phyloP scores from a whole-genome alignment of 2,329 filamentous ascomycete genomes.

The Pseudopithomyces chartarum region DNA sequence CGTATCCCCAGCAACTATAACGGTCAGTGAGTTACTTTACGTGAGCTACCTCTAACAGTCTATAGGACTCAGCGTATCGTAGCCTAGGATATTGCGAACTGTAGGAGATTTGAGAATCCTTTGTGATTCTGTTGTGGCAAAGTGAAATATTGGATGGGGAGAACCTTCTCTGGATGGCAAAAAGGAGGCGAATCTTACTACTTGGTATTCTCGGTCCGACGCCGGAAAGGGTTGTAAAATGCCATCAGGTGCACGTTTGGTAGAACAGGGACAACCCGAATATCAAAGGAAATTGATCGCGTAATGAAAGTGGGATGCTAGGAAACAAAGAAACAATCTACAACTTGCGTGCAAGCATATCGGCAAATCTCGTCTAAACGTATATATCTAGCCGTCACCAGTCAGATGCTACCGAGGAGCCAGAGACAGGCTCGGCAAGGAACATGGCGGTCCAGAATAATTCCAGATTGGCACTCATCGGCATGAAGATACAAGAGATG shows the following conservation, averaged over 20 bases:
- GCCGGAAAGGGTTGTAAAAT: constrained; percentile 49
- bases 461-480: no score
- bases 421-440: constrained; percentile 16
- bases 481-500: no score
- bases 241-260: constrained; percentile 41
- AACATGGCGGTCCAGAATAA: constrained; percentile 5
- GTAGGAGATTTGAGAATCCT: no score
- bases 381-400: constrained; percentile 23
- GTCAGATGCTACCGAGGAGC: constrained; percentile 41
- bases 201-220: constrained; percentile 49
- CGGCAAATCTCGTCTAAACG: background rate
- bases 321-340: background rate
- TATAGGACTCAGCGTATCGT: no score
- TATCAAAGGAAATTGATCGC: background rate
- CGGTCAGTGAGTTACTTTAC: constrained; percentile 14
- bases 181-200: constrained; percentile 38
- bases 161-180: background rate
- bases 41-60: background rate
- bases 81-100: background rate
- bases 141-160: no score
- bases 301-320: background rate
- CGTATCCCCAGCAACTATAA: constrained; percentile 65
- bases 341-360: background rate
- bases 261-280: no score
- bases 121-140: no score